Base-by-base conservation (phyloP, 148 eudicot genomes). In the Amaranthus cruentus region DNA sequence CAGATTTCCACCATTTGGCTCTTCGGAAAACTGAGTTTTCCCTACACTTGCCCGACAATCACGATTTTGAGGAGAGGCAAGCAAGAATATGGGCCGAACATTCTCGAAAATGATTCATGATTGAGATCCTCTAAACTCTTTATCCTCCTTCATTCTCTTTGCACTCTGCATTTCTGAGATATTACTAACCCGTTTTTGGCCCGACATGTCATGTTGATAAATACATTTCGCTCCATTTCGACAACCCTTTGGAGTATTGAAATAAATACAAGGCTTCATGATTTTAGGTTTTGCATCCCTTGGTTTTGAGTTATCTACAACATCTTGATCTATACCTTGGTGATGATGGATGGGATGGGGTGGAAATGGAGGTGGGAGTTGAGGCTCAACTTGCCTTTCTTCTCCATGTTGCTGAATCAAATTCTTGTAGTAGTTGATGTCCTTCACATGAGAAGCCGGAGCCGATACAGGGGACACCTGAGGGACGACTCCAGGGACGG, bases 381-480 rank as follows among this genome's bases (percentile, higher is more conserved):
- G 69, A 47, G 63, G 75, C 63, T 87, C 93, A 4, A 42, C 9
- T 58, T 71, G 79, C 53, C 79, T 88, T 21, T 85, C 90, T 48
- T 79, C 91, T 49, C 93, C 96, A 9, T 91, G 93, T 79, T 88
- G 96, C 76, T 91, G 96, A 77, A 88, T 85, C 74, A 88, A 82
- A 72, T 84, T 87, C 85, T 85, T 89, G 68, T 84, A 88, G 57
- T 90, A 90, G 77, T 80, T 88, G 6, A 86, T 75, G 67, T 87
- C 91, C 79, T 81, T 86, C 1, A 76, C 55, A 7, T 79, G 75
- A 8, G 84, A 80, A 15, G 67, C 72, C 61, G 66, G 56, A 63
- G 49, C 76, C 0, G 70, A 12, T 44, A 72, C 58, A 44, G 85
- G 53, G 4, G 77, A 72, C 38, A 71, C 54, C 48, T 77, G 75